Base-by-base conservation (phyloP, 176 grass and related monocot genomes). In the Secale cereale region DNA sequence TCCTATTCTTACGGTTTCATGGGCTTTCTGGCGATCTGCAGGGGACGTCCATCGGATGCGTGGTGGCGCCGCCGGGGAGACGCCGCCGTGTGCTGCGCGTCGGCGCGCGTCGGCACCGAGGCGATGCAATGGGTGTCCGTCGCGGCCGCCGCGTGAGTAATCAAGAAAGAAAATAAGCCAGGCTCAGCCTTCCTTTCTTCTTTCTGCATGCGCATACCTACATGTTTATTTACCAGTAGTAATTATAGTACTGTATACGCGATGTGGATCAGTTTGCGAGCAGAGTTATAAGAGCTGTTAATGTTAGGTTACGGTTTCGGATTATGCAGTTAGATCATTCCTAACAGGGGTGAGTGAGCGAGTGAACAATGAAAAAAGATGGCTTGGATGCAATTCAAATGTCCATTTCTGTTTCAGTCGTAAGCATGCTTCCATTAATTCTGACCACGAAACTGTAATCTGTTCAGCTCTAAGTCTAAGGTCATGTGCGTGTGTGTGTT, bases 61-160 rank as follows among this genome's bases (percentile, higher is more conserved):
- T 72, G 46, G 76, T 39, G 79, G 86, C 64, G 79, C 60, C 35
- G 79, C 60, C 62, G 65, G 26, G 72, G 26, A 5, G 56, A 30
- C n/a, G 71, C 57, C 1, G 45, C 54, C 15, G 60, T 92, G 26
- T 89, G 90, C 77, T 88, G 80, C 54, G 19, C 77, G 39, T 22
- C 78, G 46, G 48, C 68, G 56, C 70, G 79, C 10, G 11, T 81
- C 39, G 74, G 22, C 74, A 16, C 73, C 26, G 81, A 27, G 31
- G 65, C 54, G 37, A 37, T 92, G 65, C 92, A 78, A 50, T 92
- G 88, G 90, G 39, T 40, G 36, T 94, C 81, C n/a, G 46, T 82
- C 16, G 57, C 69, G 52, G 77, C 91, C 8, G 29, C 90, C 25
- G 94, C 73, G 92, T 97, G 77, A 91, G 94, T 63, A 43, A 37